phyloP scores from a whole-genome alignment of 305 asterid species.

The Lippia alba region DNA sequence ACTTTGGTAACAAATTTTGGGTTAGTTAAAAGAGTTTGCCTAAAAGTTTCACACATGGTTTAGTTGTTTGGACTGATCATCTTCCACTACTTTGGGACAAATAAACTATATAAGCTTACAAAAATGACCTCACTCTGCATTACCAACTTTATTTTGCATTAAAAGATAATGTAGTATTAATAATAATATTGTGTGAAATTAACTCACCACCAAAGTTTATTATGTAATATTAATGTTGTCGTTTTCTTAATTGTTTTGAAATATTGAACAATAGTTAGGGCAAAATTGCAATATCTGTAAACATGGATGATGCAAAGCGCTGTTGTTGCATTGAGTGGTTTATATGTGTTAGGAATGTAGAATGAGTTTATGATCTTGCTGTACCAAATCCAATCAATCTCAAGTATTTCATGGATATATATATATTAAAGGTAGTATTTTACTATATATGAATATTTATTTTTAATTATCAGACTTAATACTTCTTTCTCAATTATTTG shows the following conservation, averaged over 20 bases:
- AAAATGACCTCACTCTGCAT: conserved; percentile 16
- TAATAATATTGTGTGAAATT: too few relatives aligned
- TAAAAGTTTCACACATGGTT: conserved; percentile 34
- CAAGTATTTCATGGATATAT: not conserved
- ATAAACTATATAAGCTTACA: not conserved
- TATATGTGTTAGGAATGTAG: not conserved
- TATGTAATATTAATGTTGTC: too few relatives aligned
- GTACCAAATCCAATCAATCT: conserved; percentile 33
- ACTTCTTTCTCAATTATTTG: too few relatives aligned
- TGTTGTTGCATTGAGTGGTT: not conserved
- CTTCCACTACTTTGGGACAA: conserved; percentile 35
- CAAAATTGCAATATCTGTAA: too few relatives aligned
- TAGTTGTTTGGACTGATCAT: conserved; percentile 40
- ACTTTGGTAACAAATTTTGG: conserved; percentile 32
- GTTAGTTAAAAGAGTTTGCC: conserved; percentile 46
- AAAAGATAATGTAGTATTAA: not conserved
- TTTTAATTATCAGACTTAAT: too few relatives aligned
- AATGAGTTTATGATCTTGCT: conserved; percentile 21
- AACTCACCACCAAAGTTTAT: too few relatives aligned
- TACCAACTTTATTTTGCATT: not conserved
- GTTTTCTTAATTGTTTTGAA: too few relatives aligned
- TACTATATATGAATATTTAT: too few relatives aligned
- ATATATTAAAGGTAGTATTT: too few relatives aligned
- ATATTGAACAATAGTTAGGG: too few relatives aligned
- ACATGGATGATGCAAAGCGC: not conserved